These are phyloP conservation scores for Aspergillus brunneoviolaceus DNA, from an alignment of 2,329 filamentous ascomycete species.

Conservation along the genomic window DNA sequence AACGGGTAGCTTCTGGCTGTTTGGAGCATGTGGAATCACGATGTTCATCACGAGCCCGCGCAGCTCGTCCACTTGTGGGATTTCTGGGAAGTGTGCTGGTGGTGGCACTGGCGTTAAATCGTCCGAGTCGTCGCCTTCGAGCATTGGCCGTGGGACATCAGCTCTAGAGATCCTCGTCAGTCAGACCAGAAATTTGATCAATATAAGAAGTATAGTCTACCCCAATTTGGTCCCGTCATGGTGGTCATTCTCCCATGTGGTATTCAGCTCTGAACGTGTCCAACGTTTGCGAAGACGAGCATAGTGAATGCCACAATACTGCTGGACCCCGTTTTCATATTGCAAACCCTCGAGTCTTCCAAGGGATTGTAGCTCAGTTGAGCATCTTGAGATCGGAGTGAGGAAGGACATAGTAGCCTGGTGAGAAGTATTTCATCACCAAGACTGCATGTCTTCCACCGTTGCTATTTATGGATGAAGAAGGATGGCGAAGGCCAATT, in stretches of 20 bases:
- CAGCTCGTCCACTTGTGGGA: constrained; percentile 19
- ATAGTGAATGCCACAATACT: constrained; percentile 29
- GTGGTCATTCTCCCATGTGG: constrained; percentile 14
- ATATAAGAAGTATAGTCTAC: constrained; percentile 7
- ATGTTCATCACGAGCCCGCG: constrained; percentile 28
- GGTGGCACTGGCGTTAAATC: constrained; percentile 26
- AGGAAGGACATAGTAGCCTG: constrained; percentile 22
- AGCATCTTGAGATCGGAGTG: constrained; percentile 18
- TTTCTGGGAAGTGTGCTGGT: constrained; percentile 16
- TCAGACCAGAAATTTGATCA: background rate
- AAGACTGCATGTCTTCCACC: no score
- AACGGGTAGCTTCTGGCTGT: constrained; percentile 17
- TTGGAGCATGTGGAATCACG: constrained; percentile 17
- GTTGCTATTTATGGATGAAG: no score
- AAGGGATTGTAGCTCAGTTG: constrained; percentile 16
- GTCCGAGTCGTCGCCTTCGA: constrained; percentile 21
- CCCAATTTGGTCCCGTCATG: constrained; percentile 27
- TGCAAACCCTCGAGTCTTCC: constrained; percentile 23
- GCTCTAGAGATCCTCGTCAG: constrained; percentile 11
- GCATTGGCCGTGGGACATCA: constrained; percentile 22
- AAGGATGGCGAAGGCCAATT: no score
- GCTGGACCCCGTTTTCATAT: constrained; percentile 25
- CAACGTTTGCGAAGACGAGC: constrained; percentile 24
- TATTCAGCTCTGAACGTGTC: constrained; percentile 23
- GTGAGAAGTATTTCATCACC: background rate